Percentiles rank a stretch among this genome's conserved stretches.
phyloP scores from a whole-genome alignment of 2,329 filamentous ascomycete genomes.

The Coniosporium tulheliwenetii region DNA sequence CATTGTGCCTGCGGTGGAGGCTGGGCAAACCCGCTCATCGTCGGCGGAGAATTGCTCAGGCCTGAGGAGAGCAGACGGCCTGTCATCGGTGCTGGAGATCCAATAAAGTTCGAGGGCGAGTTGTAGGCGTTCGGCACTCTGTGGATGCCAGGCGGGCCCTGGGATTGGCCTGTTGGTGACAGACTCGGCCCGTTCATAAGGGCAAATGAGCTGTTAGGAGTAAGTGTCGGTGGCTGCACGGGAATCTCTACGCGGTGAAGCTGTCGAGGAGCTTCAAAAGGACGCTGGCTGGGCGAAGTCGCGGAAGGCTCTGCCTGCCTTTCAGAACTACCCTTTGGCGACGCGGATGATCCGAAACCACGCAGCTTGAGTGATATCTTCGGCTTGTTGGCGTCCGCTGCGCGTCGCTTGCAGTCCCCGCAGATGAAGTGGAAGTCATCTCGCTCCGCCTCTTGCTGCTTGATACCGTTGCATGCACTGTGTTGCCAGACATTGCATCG shows the following conservation, averaged over 20 bases:
- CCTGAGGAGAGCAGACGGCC: neutral
- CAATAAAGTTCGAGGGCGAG: neutral
- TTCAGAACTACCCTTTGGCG: neutral
- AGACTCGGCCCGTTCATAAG: slow-evolving; percentile 26
- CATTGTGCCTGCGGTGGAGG: neutral
- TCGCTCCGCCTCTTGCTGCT: slow-evolving; percentile 62
- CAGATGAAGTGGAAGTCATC: slow-evolving; percentile 84
- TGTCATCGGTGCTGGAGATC: neutral
- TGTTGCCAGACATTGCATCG: slow-evolving; percentile 94
- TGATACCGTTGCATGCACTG: slow-evolving; percentile 75
- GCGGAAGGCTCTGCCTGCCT: neutral
- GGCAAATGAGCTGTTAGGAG: slow-evolving; percentile 6
- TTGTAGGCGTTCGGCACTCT: neutral
- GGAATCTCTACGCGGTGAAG: neutral
- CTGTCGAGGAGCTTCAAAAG: neutral
- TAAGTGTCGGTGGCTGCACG: slow-evolving; percentile 7
- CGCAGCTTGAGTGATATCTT: slow-evolving; percentile 45
- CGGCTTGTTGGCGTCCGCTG: slow-evolving; percentile 43
- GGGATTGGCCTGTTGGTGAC: slow-evolving; percentile 26
- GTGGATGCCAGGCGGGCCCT: slow-evolving; percentile 20
- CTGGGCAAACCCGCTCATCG: too few relatives aligned
- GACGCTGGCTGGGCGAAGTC: slow-evolving; percentile 3
- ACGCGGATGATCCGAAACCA: slow-evolving; percentile 2
- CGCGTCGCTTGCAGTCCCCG: slow-evolving; percentile 54
- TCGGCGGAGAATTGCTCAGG: too few relatives aligned